Evolutionary conservation across 192 early-diverging fungal genomes (phyloP).

Genomic region (Coemansia sp.): DNA sequence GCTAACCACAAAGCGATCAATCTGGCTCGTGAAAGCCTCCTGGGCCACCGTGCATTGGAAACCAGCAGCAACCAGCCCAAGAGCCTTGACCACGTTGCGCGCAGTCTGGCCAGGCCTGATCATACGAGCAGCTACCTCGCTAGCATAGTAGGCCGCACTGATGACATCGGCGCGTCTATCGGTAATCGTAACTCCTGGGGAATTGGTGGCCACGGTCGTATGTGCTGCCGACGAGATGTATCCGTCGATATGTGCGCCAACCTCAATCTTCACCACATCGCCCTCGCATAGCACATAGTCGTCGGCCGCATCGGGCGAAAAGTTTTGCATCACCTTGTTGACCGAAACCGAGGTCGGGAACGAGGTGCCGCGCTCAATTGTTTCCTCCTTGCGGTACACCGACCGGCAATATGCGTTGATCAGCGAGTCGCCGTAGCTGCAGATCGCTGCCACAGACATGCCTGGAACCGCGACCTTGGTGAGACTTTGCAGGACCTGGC

Average conservation of each 20-base stretch:
- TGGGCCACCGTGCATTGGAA: slow-evolving; percentile 69
- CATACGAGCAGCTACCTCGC: slow-evolving; percentile 78
- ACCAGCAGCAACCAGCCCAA: slow-evolving; percentile 51
- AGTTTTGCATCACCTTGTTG: slow-evolving; percentile 76
- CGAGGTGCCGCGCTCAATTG: slow-evolving; percentile 69
- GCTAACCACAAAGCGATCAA: slow-evolving; percentile 72
- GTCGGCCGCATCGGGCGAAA: slow-evolving; percentile 64
- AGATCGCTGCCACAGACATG: slow-evolving; percentile 60
- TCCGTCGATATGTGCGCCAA: slow-evolving; percentile 91
- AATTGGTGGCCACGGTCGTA: slow-evolving; percentile 68
- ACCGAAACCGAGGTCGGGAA: slow-evolving; percentile 82
- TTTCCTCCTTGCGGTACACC: slow-evolving; percentile 57
- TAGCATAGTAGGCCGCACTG: slow-evolving; percentile 75
- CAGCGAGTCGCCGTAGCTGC: slow-evolving; percentile 64
- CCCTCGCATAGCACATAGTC: slow-evolving; percentile 63
- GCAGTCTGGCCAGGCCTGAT: slow-evolving; percentile 67
- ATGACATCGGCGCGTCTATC: slow-evolving; percentile 75
- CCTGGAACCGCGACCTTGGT: slow-evolving; percentile 55
- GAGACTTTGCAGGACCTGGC: slow-evolving; percentile 54
- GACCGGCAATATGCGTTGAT: slow-evolving; percentile 56
- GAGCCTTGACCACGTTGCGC: slow-evolving; percentile 58
- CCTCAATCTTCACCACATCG: slow-evolving; percentile 89
- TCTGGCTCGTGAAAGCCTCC: slow-evolving; percentile 62
- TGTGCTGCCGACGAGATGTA: slow-evolving; percentile 81
- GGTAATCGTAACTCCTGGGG: slow-evolving; percentile 57